Evolutionary conservation across 179 eudicot genomes (phyloP).

Genomic region (Drosera spatulata): DNA sequence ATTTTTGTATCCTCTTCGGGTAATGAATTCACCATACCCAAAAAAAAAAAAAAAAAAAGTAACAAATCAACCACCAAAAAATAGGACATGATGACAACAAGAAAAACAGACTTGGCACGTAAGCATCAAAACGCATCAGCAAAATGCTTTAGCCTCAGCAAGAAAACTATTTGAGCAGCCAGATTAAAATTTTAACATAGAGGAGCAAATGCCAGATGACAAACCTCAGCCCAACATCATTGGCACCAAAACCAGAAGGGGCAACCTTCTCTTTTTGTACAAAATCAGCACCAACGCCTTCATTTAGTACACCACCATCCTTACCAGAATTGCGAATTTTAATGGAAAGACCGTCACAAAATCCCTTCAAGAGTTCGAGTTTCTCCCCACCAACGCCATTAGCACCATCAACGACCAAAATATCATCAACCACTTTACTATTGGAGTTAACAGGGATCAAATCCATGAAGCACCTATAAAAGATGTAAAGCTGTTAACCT

Average conservation of each 20-base stretch:
- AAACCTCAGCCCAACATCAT: conserved; percentile 71
- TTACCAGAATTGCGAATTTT: conserved; percentile 76
- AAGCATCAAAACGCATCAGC: too few relatives aligned
- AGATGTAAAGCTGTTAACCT: conserved; percentile 1
- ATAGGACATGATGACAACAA: too few relatives aligned
- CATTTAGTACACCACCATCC: conserved; percentile 67
- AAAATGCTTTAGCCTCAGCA: background rate
- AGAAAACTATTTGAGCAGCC: background rate
- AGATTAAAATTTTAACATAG: background rate
- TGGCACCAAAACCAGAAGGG: conserved; percentile 61
- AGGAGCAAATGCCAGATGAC: conserved; percentile 11
- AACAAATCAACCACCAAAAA: too few relatives aligned
- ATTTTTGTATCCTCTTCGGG: too few relatives aligned
- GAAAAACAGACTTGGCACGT: too few relatives aligned
- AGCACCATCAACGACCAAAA: conserved; percentile 84
- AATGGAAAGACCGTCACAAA: conserved; percentile 34
- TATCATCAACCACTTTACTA: conserved; percentile 17
- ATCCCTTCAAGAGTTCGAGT: conserved; percentile 44
- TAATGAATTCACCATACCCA: too few relatives aligned
- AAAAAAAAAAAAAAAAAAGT: too few relatives aligned
- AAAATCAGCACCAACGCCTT: conserved; percentile 97
- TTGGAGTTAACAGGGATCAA: conserved; percentile 38
- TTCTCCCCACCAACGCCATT: conserved; percentile 94
- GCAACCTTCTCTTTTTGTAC: conserved; percentile 89
- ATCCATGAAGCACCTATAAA: conserved; percentile 66